Evolutionary conservation across 75 land plant species (phyloP).

Genomic region (Larix kaempferi): DNA sequence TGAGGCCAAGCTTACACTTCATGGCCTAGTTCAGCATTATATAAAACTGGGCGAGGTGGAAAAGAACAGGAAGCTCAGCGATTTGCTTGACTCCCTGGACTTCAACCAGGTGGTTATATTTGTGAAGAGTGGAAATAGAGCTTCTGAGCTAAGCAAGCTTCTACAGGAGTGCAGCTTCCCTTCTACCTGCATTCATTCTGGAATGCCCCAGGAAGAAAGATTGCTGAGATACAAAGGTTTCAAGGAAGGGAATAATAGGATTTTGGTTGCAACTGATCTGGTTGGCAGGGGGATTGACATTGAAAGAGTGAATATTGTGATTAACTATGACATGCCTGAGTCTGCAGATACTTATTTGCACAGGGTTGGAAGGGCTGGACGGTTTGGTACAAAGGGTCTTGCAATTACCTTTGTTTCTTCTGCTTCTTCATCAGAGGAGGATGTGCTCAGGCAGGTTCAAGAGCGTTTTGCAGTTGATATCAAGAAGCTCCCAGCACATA

Average conservation of each 20-base stretch:
- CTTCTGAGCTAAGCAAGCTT: conserved; percentile 49
- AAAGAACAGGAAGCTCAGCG: conserved; percentile 50
- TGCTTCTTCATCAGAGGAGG: conserved; percentile 37
- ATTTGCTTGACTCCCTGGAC: conserved; percentile 45
- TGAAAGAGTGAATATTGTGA: conserved; percentile 56
- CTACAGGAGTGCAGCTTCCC: conserved; percentile 91
- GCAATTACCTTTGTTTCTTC: conserved; percentile 54
- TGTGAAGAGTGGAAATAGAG: conserved; percentile 51
- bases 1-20: conserved; percentile 50
- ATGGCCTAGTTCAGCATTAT: conserved; percentile 54
- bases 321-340: conserved; percentile 58
- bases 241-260: conserved; percentile 53
- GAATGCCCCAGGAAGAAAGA: conserved; percentile 95
- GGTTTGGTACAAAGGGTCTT: conserved; percentile 53
- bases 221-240: conserved; percentile 46
- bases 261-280: conserved; percentile 49
- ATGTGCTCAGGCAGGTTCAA: conserved; percentile 51
- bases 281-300: conserved; percentile 54
- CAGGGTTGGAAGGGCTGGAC: conserved; percentile 53
- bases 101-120: conserved; percentile 56
- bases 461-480: conserved; percentile 53
- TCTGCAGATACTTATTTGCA: conserved; percentile 55
- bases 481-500: conserved; percentile 50
- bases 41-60: conserved; percentile 46
- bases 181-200: conserved; percentile 96